Evolutionary conservation across 805 yeast genomes (phyloP).

Genomic region (Suhomyces xylopsoci): DNA sequence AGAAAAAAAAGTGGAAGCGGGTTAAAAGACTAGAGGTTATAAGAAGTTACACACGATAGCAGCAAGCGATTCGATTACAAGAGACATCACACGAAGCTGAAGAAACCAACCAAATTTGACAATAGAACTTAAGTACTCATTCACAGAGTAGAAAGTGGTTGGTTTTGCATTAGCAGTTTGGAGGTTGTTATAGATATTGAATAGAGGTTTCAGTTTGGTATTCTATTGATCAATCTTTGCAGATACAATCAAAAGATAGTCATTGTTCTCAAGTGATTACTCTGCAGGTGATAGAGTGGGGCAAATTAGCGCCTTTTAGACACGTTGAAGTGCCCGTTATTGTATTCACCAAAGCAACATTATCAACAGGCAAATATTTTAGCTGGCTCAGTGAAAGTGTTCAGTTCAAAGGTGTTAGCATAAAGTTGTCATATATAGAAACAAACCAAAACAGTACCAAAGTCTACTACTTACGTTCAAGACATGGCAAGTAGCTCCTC

Average conservation of each 20-base stretch:
- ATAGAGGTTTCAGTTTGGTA: not conserved
- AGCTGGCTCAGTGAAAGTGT: not conserved
- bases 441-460: not conserved
- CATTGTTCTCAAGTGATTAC: not conserved
- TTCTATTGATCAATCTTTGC: not conserved
- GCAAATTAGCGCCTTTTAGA: not conserved
- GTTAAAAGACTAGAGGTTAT: not conserved
- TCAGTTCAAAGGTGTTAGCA: not conserved
- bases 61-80: not conserved
- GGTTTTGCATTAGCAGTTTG: not conserved
- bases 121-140: not conserved
- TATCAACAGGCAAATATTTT: not conserved
- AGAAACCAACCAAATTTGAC: not conserved
- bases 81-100: not conserved
- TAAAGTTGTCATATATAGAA: not conserved
- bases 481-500: slow-evolving; percentile 41
- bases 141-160: not conserved
- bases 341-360: not conserved
- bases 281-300: not conserved
- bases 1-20: not conserved
- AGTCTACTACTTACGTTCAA: not conserved
- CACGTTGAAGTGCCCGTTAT: not conserved
- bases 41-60: not conserved
- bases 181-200: not conserved
- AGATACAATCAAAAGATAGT: not conserved